A percentile compares a stretch with the other conserved stretches of the same genome.
Conservation (phyloP, 1,284 basidiomycete species). For the Vanrija sp. region DNA sequence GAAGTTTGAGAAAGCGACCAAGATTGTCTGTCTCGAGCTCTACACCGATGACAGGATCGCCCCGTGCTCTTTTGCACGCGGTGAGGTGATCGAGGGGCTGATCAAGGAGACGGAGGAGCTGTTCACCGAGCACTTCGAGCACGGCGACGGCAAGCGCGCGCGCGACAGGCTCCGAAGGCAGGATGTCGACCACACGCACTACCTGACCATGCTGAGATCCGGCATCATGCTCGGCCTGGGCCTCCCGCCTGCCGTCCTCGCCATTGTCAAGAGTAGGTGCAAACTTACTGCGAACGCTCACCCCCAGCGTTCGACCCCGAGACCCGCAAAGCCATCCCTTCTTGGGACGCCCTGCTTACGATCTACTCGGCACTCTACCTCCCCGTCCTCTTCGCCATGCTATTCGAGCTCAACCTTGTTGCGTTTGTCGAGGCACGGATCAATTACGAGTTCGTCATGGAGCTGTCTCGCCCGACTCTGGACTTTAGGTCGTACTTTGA, state of each 20-base stretch:
- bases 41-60: slow-evolving; percentile 72
- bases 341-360: slow-evolving; percentile 70
- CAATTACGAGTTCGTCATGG: slow-evolving; percentile 91
- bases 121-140: slow-evolving; percentile 71
- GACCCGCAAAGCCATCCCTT: slow-evolving; percentile 60
- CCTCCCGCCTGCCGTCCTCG: slow-evolving; percentile 68
- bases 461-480: slow-evolving; percentile 69
- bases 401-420: slow-evolving; percentile 75
- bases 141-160: slow-evolving; percentile 78
- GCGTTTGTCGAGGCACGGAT: slow-evolving; percentile 74
- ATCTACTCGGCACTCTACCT: slow-evolving; percentile 75
- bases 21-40: slow-evolving; percentile 60
- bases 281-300: background rate
- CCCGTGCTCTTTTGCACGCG: slow-evolving; percentile 51
- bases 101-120: slow-evolving; percentile 68
- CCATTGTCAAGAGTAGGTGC: slow-evolving; percentile 63
- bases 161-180: slow-evolving; percentile 62
- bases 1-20: slow-evolving; percentile 86
- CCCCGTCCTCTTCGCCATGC: slow-evolving; percentile 69
- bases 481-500: slow-evolving; percentile 81
- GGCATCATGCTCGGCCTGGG: slow-evolving; percentile 74
- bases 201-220: slow-evolving; percentile 69
- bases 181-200: slow-evolving; percentile 60
- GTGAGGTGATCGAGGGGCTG: slow-evolving; percentile 61
- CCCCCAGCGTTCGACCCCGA: slow-evolving; percentile 58